Evolutionary conservation across 805 yeast genomes (phyloP).

Genomic region (Yamadazyma laniorum): DNA sequence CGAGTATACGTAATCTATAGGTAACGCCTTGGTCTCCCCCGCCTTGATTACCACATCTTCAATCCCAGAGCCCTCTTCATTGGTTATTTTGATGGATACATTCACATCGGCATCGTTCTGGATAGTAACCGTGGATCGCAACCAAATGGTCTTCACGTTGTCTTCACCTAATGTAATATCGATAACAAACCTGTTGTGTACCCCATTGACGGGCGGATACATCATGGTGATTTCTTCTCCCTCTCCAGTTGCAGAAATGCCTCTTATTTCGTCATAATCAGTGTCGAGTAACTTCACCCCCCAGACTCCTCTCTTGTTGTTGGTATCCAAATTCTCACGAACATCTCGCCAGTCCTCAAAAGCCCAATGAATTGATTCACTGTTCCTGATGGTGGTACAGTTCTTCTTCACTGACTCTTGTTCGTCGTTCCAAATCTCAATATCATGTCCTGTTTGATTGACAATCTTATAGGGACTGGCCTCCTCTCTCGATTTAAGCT

Average conservation of each 20-base stretch:
- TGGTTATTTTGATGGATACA: slow-evolving; percentile 53
- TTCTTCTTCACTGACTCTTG: slow-evolving; percentile 8
- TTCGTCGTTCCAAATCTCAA: slow-evolving; percentile 79
- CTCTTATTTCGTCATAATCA: slow-evolving; percentile 50
- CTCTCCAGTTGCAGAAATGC: slow-evolving; percentile 70
- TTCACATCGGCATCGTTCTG: slow-evolving; percentile 47
- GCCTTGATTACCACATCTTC: slow-evolving; percentile 44
- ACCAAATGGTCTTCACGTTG: slow-evolving; percentile 72
- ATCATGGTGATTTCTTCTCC: slow-evolving; percentile 78
- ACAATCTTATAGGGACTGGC: slow-evolving; percentile 77
- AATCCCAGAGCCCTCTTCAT: slow-evolving; percentile 30
- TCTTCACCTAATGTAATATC: slow-evolving; percentile 69
- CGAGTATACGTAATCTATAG: slow-evolving; percentile 65
- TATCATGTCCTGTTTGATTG: slow-evolving; percentile 81
- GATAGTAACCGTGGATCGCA: slow-evolving; percentile 73
- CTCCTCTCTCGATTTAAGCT: slow-evolving; percentile 65
- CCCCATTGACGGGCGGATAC: slow-evolving; percentile 56
- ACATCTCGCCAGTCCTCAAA: slow-evolving; percentile 92
- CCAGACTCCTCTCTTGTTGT: slow-evolving; percentile 56
- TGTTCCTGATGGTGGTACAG: slow-evolving; percentile 40
- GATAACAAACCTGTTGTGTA: slow-evolving; percentile 73
- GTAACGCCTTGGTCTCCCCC: slow-evolving; percentile 61
- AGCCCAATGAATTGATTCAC: slow-evolving; percentile 70
- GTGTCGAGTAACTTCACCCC: slow-evolving; percentile 62
- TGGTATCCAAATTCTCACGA: slow-evolving; percentile 74